Percentiles rank a stretch among this genome's conserved stretches.
These are phyloP conservation scores for Agaricus bisporus DNA, from an alignment of 768 basidiomycete species.

Conservation along the genomic window DNA sequence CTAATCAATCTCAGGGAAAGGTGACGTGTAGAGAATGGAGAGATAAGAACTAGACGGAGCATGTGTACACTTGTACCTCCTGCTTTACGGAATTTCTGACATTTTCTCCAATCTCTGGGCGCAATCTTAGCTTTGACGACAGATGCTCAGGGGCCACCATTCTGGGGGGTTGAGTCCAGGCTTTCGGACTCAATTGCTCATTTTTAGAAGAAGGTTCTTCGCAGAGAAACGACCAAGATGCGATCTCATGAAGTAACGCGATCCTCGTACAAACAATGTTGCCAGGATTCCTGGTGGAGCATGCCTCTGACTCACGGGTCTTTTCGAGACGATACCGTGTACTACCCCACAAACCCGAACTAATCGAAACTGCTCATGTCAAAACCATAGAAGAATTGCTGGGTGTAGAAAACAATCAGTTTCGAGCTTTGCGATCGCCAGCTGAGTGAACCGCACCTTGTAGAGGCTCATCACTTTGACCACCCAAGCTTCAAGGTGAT, in stretches of 20 bases:
- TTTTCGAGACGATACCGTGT: neutral
- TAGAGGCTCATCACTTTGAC: conserved; percentile 93
- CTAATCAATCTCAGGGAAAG: neutral
- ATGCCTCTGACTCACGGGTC: neutral
- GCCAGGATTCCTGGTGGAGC: neutral
- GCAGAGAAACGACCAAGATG: neutral
- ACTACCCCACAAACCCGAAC: conserved; percentile 6
- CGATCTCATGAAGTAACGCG: neutral
- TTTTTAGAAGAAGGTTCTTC: neutral
- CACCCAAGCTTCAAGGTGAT: conserved; percentile 96
- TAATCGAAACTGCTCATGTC: conserved; percentile 56
- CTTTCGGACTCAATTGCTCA: neutral
- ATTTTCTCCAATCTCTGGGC: neutral
- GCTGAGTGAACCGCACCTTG: conserved; percentile 45
- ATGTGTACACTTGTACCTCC: conserved; percentile 1
- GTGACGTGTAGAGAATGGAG: conserved; percentile 8
- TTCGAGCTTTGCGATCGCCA: neutral
- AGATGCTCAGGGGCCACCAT: neutral
- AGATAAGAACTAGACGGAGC: neutral
- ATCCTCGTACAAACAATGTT: neutral
- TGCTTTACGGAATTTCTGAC: neutral
- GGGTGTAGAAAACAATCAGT: conserved; percentile 8
- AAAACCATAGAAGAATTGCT: conserved; percentile 61
- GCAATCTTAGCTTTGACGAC: conserved; percentile 1
- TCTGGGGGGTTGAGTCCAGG: conserved; percentile 4